Base-by-base conservation (phyloP, 208 protist genomes). In the Strigomonas oncopelti region DNA sequence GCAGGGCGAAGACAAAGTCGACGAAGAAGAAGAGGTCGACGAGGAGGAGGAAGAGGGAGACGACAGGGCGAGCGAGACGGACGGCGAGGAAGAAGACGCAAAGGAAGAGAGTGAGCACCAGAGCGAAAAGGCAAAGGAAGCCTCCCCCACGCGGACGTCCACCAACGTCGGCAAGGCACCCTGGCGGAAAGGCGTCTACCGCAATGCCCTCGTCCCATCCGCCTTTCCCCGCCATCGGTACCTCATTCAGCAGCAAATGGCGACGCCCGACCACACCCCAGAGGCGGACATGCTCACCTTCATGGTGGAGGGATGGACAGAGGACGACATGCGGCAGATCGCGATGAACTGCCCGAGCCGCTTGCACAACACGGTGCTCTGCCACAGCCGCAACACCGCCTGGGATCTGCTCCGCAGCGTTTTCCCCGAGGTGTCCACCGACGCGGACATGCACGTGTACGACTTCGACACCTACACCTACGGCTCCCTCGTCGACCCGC, bases 251-350 rank as follows among this genome's bases (percentile, higher is more conserved):
- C 72, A 80, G 18, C 83, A 91, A 71, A 73, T 75, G 42, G 69
- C 77, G 32, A 72, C 71, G 13, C 63, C 75, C 5, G 46, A 84
- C 57, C 56, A 83, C n/a, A 89, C 84, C 0, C 81, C 83, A 0
- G 87, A 96, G 69, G 78, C 84, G 22, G 84, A 93, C 65, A 90
- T 96, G 85, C 73, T 96, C 0, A 77, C 86, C 28, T 80, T 85
- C 48, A 58, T 94, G 36, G 75, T 87, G 9, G 91, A 93, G 64
- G 74, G 77, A 13, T 85, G 83, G 75, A 92, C 86, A 16, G 86
- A 92, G 20, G 75, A 89, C 27, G 87, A 93, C 57, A 68, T 93
- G 1, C 60, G 42, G 0, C 51, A 52, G 28, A 80, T 84, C 42
- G 79, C 87, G 1, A 69, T 93, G 42, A 63, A 84, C 22, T 83